Conservation (phyloP, 176 grass and related monocot genomes). For the Elymus sibiricus region DNA sequence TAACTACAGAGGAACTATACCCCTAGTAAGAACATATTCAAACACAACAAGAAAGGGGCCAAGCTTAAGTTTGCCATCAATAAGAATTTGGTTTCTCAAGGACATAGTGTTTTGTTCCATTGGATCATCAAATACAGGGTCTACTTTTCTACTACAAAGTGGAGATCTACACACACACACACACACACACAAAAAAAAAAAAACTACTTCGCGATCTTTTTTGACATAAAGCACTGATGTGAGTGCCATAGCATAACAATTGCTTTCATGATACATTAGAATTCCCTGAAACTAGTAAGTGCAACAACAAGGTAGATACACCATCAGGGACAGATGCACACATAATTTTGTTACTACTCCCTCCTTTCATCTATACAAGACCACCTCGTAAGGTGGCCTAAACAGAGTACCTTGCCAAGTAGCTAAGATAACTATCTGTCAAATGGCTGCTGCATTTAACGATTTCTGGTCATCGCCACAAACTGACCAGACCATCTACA, state of each 20-base stretch:
- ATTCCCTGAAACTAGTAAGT: neutral
- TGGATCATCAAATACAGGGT: neutral
- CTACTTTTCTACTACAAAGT: neutral
- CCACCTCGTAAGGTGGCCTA: neutral
- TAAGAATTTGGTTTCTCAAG: neutral
- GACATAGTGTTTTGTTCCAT: neutral
- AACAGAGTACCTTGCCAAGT: neutral
- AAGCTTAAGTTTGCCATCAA: neutral
- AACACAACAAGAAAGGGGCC: neutral
- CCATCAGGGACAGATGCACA: neutral
- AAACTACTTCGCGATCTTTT: neutral
- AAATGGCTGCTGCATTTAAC: neutral
- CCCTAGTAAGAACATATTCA: neutral
- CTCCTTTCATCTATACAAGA: neutral
- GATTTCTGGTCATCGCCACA: neutral
- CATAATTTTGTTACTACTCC: neutral
- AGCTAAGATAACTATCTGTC: neutral
- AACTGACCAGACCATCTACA: neutral
- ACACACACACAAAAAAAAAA: neutral
- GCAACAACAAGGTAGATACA: neutral
- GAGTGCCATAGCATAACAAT: neutral
- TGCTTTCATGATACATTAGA: neutral
- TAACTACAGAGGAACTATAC: slow-evolving; percentile 1
- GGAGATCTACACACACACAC: neutral
- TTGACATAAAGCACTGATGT: neutral